phyloP scores from a whole-genome alignment of 2,329 filamentous ascomycete species.

The Colletotrichum tabaci region DNA sequence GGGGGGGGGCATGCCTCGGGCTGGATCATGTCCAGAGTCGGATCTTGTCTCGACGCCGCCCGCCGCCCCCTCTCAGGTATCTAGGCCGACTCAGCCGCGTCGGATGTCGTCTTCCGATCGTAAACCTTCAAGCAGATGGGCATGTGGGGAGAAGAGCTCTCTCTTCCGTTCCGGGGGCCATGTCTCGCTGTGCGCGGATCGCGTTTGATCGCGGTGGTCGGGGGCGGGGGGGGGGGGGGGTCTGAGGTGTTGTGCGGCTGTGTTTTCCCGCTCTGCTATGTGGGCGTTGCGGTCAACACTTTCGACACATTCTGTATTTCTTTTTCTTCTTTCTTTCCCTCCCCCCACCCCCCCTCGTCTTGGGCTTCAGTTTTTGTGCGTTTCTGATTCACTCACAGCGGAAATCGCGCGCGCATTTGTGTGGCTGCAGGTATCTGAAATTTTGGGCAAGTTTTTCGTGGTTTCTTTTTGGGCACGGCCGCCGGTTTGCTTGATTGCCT shows the following conservation, averaged over 20 bases:
- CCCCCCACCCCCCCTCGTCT: too few species aligned
- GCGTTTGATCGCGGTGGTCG: background rate
- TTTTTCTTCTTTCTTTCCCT: background rate
- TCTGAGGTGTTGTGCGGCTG: background rate
- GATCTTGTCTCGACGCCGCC: background rate
- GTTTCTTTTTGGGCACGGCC: background rate
- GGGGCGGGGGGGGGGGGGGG: too few species aligned
- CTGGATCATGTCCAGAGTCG: background rate
- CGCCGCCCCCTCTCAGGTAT: background rate
- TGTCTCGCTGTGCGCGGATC: background rate
- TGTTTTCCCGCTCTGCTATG: background rate
- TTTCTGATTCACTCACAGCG: slow-evolving; percentile 3
- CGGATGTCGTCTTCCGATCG: slow-evolving; percentile 3
- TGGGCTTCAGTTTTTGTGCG: background rate
- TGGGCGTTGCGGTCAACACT: background rate
- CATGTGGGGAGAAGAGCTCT: too few species aligned
- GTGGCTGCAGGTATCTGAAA: slow-evolving; percentile 9
- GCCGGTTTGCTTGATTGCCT: background rate
- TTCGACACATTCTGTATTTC: background rate
- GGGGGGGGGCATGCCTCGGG: background rate
- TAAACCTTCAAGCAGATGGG: background rate
- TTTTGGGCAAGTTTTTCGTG: background rate
- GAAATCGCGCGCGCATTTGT: too few species aligned
- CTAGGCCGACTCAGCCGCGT: background rate
- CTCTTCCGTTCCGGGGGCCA: background rate